These are phyloP conservation scores for Lichenothelia convexa DNA, from an alignment of 495 filamentous ascomycete genomes.

Conservation along the genomic window DNA sequence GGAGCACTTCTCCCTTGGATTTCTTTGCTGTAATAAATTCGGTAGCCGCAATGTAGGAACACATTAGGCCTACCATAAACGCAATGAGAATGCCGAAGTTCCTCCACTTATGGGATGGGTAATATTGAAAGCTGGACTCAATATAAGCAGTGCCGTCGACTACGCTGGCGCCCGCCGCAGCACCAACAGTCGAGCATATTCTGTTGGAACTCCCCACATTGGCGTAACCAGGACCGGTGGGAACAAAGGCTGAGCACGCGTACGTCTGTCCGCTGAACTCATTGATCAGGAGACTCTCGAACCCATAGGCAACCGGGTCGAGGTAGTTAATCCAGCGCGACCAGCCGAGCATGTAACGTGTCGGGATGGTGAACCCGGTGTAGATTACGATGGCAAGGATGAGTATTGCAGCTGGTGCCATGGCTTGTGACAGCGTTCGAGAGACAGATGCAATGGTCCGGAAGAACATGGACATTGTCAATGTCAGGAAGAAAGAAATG, in stretches of 20 bases:
- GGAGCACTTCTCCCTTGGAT: constrained; percentile 74
- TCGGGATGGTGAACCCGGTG: constrained; percentile 77
- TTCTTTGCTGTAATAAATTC: constrained; percentile 61
- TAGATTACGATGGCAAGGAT: constrained; percentile 74
- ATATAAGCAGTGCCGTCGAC: constrained; percentile 58
- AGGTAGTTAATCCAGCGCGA: constrained; percentile 78
- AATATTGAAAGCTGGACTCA: constrained; percentile 39
- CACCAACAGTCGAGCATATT: constrained; percentile 46
- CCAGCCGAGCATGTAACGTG: constrained; percentile 59
- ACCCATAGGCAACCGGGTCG: constrained; percentile 71
- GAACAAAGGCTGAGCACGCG: constrained; percentile 42
- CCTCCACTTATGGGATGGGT: constrained; percentile 47
- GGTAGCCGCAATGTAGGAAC: constrained; percentile 47
- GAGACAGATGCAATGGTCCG: constrained; percentile 67
- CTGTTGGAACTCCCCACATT: constrained; percentile 22
- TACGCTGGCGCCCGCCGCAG: constrained; percentile 32
- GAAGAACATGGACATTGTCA: constrained; percentile 37
- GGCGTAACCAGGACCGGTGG: constrained; percentile 32
- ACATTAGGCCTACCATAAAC: constrained; percentile 51
- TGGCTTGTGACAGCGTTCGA: constrained; percentile 60
- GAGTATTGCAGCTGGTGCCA: constrained; percentile 65
- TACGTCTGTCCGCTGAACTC: constrained; percentile 58
- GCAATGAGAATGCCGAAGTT: constrained; percentile 66
- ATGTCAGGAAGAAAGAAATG: constrained; percentile 24
- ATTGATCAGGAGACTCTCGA: constrained; percentile 80